phyloP scores from a whole-genome alignment of 805 yeast species.

The Priceomyces haplophilus region DNA sequence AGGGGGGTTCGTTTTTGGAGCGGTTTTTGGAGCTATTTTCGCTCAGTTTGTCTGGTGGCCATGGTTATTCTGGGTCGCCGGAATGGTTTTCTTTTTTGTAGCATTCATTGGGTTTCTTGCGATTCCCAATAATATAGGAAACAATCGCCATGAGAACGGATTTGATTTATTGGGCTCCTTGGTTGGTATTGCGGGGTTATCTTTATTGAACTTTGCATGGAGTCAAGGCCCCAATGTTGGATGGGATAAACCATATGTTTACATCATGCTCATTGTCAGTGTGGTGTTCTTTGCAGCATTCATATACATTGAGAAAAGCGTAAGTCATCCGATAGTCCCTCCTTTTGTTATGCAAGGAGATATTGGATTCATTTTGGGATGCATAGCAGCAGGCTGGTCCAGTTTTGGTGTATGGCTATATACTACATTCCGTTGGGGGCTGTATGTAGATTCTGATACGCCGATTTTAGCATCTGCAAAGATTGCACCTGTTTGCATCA shows the following conservation, averaged over 20 bases:
- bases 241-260: conserved; percentile 61
- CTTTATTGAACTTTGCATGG: conserved; percentile 67
- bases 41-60: conserved; percentile 34
- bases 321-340: conserved; percentile 55
- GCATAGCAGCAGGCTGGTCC: conserved; percentile 69
- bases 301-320: conserved; percentile 45
- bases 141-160: conserved; percentile 9
- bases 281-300: conserved; percentile 40
- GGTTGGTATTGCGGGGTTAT: conserved; percentile 58
- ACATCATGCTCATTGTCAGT: conserved; percentile 56
- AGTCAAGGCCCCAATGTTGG: conserved; percentile 77
- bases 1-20: conserved; percentile 28
- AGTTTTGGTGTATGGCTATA: conserved; percentile 70
- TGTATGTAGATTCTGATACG: conserved; percentile 43
- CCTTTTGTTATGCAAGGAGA: conserved; percentile 42
- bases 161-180: conserved; percentile 35
- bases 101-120: conserved; percentile 19
- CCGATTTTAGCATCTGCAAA: conserved; percentile 29
- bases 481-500: conserved; percentile 30
- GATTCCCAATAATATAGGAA: conserved; percentile 28
- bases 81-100: conserved; percentile 16
- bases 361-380: conserved; percentile 46
- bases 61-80: conserved; percentile 30
- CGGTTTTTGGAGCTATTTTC: conserved; percentile 25
- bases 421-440: conserved; percentile 50